These are phyloP conservation scores for Penicillium argentinense DNA, from an alignment of 495 filamentous ascomycete genomes.

Conservation along the genomic window DNA sequence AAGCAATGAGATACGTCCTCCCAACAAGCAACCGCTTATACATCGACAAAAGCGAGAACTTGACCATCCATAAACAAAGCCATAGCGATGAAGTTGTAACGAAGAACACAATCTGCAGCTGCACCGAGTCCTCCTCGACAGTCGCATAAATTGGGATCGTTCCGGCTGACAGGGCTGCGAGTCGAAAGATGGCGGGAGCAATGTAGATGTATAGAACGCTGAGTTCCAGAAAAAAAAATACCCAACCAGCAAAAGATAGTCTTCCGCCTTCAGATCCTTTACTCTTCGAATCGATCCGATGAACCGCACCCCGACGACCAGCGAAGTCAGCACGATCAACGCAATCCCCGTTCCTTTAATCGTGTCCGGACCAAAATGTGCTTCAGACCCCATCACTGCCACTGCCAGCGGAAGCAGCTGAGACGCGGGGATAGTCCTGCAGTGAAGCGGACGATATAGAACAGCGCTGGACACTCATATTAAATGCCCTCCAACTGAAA, in stretches of 20 bases:
- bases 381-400: slow-evolving; percentile 3
- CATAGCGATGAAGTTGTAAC: slow-evolving; percentile 44
- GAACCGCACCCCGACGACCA: slow-evolving; percentile 22
- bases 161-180: slow-evolving; percentile 6
- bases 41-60: slow-evolving; percentile 44
- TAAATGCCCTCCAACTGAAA: no score
- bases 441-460: no score
- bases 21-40: slow-evolving; percentile 40
- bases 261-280: slow-evolving; percentile 27
- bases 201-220: slow-evolving; percentile 36
- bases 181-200: slow-evolving; percentile 27
- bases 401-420: no score
- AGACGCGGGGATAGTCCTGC: no score
- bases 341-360: slow-evolving; percentile 23
- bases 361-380: slow-evolving; percentile 10
- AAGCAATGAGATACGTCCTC: slow-evolving; percentile 17
- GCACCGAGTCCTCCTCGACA: slow-evolving; percentile 16
- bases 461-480: slow-evolving; percentile 2
- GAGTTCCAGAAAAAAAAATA: slow-evolving; percentile 33
- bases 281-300: slow-evolving; percentile 8
- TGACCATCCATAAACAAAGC: slow-evolving; percentile 47
- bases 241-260: slow-evolving; percentile 27
- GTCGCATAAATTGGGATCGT: neutral
- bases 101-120: slow-evolving; percentile 40
- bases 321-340: slow-evolving; percentile 30